Evolutionary conservation across 2,329 filamentous ascomycete species (phyloP).

Genomic region (Cercospora brassicicola): DNA sequence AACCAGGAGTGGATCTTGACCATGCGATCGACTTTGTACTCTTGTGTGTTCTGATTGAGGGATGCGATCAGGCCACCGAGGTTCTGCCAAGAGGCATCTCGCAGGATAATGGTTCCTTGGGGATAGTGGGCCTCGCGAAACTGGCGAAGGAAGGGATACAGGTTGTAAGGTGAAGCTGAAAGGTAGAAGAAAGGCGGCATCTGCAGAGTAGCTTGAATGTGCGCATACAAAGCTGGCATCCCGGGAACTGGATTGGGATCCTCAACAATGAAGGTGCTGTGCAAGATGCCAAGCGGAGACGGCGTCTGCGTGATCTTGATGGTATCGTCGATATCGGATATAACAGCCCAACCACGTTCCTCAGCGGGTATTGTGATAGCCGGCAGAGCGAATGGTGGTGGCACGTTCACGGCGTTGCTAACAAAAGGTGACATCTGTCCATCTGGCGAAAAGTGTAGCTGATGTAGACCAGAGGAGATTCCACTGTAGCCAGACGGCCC

Average conservation of each 20-base stretch:
- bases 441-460: constrained; percentile 33
- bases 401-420: constrained; percentile 30
- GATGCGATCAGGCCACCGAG: constrained; percentile 75
- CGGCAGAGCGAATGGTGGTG: constrained; percentile 44
- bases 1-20: constrained; percentile 76
- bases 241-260: constrained; percentile 66
- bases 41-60: constrained; percentile 75
- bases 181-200: constrained; percentile 86
- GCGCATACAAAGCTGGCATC: constrained; percentile 81
- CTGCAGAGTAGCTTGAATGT: constrained; percentile 57
- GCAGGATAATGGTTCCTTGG: constrained; percentile 75
- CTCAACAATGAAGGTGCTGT: constrained; percentile 77
- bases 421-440: constrained; percentile 18
- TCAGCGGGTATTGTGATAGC: constrained; percentile 74
- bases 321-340: constrained; percentile 91
- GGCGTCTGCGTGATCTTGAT: constrained; percentile 88
- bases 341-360: constrained; percentile 77
- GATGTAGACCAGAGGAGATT: constrained; percentile 35
- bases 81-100: constrained; percentile 84
- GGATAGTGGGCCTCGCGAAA: constrained; percentile 74
- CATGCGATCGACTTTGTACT: constrained; percentile 83
- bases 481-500: constrained; percentile 39
- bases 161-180: constrained; percentile 88
- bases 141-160: constrained; percentile 79
- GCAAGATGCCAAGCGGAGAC: constrained; percentile 75